A percentile compares a stretch with the other conserved stretches of the same genome.
These are phyloP conservation scores for Hanseniaspora guilliermondii DNA, from an alignment of 805 yeast species.

Conservation along the genomic window DNA sequence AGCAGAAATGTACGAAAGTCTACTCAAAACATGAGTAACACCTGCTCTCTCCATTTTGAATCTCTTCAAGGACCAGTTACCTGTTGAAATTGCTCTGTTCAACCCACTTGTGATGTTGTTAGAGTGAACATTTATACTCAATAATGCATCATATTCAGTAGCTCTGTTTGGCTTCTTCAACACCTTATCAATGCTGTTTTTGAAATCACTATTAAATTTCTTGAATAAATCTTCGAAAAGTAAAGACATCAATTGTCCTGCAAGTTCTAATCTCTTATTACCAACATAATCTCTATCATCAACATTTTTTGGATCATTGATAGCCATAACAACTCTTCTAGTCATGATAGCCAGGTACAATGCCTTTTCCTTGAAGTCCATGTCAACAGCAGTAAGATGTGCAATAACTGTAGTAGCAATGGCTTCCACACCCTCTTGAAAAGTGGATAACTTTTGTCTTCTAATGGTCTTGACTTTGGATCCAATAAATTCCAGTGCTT, in stretches of 20 bases:
- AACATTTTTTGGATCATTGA: conserved; percentile 87
- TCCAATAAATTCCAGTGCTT: conserved; percentile 86
- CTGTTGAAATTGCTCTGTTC: conserved; percentile 94
- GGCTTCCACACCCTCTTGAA: conserved; percentile 95
- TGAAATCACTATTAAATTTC: conserved; percentile 88
- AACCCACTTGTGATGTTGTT: conserved; percentile 88
- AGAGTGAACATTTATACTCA: conserved; percentile 81
- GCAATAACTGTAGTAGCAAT: conserved; percentile 93
- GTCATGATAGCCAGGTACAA: conserved; percentile 93
- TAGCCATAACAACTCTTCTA: conserved; percentile 87
- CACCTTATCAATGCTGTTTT: conserved; percentile 85
- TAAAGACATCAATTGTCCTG: conserved; percentile 92
- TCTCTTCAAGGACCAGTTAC: conserved; percentile 96
- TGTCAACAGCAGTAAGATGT: conserved; percentile 71
- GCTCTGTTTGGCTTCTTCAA: conserved; percentile 89
- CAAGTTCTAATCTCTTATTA: conserved; percentile 89
- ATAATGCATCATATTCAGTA: conserved; percentile 84
- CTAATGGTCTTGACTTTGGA: conserved; percentile 83
- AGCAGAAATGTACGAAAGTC: conserved; percentile 86
- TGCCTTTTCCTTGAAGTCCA: conserved; percentile 89
- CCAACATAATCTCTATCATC: conserved; percentile 98
- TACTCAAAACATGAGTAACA: conserved; percentile 88
- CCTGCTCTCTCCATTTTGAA: conserved; percentile 99
- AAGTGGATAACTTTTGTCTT: conserved; percentile 66
- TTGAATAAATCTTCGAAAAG: conserved; percentile 94